A percentile compares a stretch with the other conserved stretches of the same genome.
Evolutionary conservation across 1,139 yeast genomes (phyloP).

Genomic region (Debaryomyces udenii): DNA sequence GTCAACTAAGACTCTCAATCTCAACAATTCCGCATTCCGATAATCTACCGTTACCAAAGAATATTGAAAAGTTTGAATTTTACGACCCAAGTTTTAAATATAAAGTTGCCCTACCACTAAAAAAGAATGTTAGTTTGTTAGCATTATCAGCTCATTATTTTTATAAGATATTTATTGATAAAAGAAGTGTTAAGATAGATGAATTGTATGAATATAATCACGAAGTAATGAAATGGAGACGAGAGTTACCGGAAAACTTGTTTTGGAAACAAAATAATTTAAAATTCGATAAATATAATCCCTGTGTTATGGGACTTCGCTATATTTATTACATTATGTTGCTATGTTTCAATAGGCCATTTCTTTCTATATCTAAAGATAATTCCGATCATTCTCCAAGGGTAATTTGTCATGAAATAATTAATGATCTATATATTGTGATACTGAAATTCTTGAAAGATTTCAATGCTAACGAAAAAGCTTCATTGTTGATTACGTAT

Average conservation of each 20-base stretch:
- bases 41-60: slow-evolving; percentile 57
- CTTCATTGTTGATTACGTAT: slow-evolving; percentile 51
- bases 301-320: slow-evolving; percentile 53
- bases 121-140: slow-evolving; percentile 32
- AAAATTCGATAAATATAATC: slow-evolving; percentile 46
- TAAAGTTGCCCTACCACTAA: slow-evolving; percentile 57
- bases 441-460: slow-evolving; percentile 34
- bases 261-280: slow-evolving; percentile 51
- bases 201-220: slow-evolving; percentile 44
- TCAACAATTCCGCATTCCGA: slow-evolving; percentile 64
- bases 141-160: slow-evolving; percentile 4
- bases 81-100: slow-evolving; percentile 54
- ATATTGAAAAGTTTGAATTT: slow-evolving; percentile 51
- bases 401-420: slow-evolving; percentile 41
- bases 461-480: slow-evolving; percentile 45
- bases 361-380: slow-evolving; percentile 35
- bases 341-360: slow-evolving; percentile 62
- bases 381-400: slow-evolving; percentile 30
- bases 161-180: slow-evolving; percentile 11
- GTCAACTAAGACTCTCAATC: slow-evolving; percentile 56
- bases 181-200: slow-evolving; percentile 33
- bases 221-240: slow-evolving; percentile 54
- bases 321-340: slow-evolving; percentile 61
- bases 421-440: slow-evolving; percentile 45
- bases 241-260: slow-evolving; percentile 49